These are phyloP conservation scores for Hirsutella minnesotensis DNA, from an alignment of 2,329 filamentous ascomycete genomes.

Conservation along the genomic window DNA sequence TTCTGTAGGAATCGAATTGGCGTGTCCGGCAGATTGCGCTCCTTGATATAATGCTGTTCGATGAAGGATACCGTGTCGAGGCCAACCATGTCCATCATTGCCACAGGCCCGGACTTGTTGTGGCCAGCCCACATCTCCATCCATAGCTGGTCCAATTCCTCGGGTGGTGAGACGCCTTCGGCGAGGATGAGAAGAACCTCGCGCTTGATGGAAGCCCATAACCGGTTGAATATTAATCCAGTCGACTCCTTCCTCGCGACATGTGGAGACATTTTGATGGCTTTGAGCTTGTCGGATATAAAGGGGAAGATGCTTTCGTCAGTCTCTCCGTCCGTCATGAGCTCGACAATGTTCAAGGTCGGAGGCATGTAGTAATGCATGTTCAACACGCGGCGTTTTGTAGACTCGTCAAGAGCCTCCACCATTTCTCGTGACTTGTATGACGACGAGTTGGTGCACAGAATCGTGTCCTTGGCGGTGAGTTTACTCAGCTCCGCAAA, in stretches of 20 bases:
- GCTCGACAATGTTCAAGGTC: conserved; percentile 31
- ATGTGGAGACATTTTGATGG: conserved; percentile 15
- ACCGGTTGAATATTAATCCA: conserved; percentile 41
- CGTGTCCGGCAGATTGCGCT: conserved; percentile 28
- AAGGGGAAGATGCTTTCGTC: conserved; percentile 29
- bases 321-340: conserved; percentile 40
- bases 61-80: conserved; percentile 42
- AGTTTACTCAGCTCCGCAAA: conserved; percentile 32
- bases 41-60: conserved; percentile 38
- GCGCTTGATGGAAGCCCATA: conserved; percentile 45
- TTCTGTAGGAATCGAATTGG: conserved; percentile 32
- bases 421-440: conserved; percentile 39
- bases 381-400: conserved; percentile 30
- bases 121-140: conserved; percentile 21
- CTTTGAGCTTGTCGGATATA: conserved; percentile 19
- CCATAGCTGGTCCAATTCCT: conserved; percentile 38
- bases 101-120: conserved; percentile 7
- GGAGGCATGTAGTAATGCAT: conserved; percentile 41
- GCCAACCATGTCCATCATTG: conserved; percentile 35
- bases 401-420: conserved; percentile 22
- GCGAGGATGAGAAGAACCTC: conserved; percentile 35
- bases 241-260: conserved; percentile 35
- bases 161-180: conserved; percentile 34
- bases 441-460: conserved; percentile 39
- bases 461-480: conserved; percentile 31